Base-by-base conservation (phyloP, 139 green algal species). In the Coelastrella sp. region DNA sequence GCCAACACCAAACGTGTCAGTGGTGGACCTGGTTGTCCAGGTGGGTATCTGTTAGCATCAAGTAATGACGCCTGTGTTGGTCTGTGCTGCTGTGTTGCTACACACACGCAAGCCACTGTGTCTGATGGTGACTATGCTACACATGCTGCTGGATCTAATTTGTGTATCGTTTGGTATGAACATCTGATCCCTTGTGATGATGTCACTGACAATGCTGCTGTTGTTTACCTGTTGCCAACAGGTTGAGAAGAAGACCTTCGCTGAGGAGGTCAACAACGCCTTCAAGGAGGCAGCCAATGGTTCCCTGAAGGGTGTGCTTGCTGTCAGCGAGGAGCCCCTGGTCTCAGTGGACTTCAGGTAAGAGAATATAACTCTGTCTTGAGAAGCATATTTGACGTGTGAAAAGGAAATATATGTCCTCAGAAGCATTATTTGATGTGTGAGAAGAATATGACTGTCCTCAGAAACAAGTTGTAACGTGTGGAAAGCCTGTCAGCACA, bases 191-290 rank as follows among this genome's bases (percentile, higher is more conserved):
- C 13, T 57, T 15, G 17, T 15, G 13, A 57, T 64, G 2, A n/a
- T 27, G 53, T 3, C 30, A 5, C 53, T 64, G 53, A 9, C 30
- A 21, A 9, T 78, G 40, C 32, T 32, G 38, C 27, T 60, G 38
- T 21, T 60, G 53, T 53, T 53, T 8, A 8, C 8, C 53, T 27
- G 19, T 5, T 63, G 15, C 53, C 53, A 8, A 38, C 94, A 99
- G 93, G 91, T 94, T 19, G 96, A 98, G 93, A 99, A 99, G 96
- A 99, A 99, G 95, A 98, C 95, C n/a, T 96, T 99, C 38, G 97
- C 97, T 19, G 98, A 99, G 94, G 98, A 99, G 91, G 98, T 99
- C 5, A 99, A 99, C 91, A 93, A 91, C 53, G 97, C 97, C 53
- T 98, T 99, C 95, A 88, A 92, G n/a, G 91, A 97, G 92, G 96